Conservation (phyloP, 495 filamentous ascomycete genomes). For the Lentithecium fluviatile region DNA sequence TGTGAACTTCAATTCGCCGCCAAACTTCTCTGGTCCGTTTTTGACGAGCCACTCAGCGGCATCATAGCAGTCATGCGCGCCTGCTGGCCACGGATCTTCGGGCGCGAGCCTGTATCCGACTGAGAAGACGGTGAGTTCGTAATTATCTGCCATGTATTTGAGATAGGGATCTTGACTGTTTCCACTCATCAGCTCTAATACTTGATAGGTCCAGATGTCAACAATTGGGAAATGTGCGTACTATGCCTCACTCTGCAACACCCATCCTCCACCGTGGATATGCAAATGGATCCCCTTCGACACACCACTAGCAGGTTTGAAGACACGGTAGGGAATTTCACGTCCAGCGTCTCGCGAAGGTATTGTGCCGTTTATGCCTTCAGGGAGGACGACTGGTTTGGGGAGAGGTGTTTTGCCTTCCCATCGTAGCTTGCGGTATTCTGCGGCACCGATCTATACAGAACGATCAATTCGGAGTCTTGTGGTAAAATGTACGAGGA, state of each 20-base stretch:
- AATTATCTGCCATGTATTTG: constrained; percentile 46
- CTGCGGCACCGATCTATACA: constrained; percentile 45
- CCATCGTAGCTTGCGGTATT: constrained; percentile 50
- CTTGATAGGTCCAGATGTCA: too few species aligned
- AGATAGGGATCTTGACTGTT: constrained; percentile 44
- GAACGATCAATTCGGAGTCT: background rate
- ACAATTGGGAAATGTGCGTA: too few species aligned
- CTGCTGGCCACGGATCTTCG: constrained; percentile 55
- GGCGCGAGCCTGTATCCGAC: constrained; percentile 62
- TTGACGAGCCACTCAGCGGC: constrained; percentile 54
- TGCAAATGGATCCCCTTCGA: constrained; percentile 52
- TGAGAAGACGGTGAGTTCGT: constrained; percentile 49
- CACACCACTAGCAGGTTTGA: constrained; percentile 47
- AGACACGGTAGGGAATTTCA: constrained; percentile 51
- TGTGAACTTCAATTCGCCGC: constrained; percentile 45
- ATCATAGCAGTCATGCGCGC: constrained; percentile 55
- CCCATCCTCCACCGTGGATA: constrained; percentile 58
- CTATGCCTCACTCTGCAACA: constrained; percentile 40
- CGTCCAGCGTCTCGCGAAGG: constrained; percentile 52
- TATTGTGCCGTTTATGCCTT: constrained; percentile 45
- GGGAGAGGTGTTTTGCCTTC: constrained; percentile 49
- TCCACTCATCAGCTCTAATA: background rate
- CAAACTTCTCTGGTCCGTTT: constrained; percentile 46
- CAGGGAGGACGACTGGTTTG: constrained; percentile 41
- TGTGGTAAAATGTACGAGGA: background rate